phyloP scores from a whole-genome alignment of 345 rosid species.

The Raphanus sativus region DNA sequence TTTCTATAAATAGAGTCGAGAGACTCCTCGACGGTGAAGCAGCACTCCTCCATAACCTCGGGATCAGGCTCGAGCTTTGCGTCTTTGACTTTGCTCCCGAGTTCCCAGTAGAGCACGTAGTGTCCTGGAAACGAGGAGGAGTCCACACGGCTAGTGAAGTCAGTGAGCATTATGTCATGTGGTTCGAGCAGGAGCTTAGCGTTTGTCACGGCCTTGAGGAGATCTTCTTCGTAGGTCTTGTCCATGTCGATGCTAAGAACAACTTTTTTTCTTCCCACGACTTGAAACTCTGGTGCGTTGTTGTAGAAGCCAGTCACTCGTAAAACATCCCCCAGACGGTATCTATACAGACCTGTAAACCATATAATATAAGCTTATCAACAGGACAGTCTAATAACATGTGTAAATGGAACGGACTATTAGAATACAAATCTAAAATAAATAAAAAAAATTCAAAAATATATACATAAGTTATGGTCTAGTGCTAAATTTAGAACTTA shows the following conservation, averaged over 20 bases:
- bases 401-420: neutral
- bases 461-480: too few relatives aligned
- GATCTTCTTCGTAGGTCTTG: conserved; percentile 87
- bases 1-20: conserved; percentile 70
- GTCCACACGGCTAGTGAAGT: conserved; percentile 80
- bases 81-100: conserved; percentile 33
- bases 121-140: conserved; percentile 77
- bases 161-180: conserved; percentile 61
- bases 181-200: conserved; percentile 59
- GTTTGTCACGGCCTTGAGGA: conserved; percentile 63
- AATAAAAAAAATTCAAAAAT: too few relatives aligned
- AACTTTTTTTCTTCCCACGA: conserved; percentile 69
- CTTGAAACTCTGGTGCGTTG: conserved; percentile 71
- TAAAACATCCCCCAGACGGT: conserved; percentile 78
- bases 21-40: conserved; percentile 64
- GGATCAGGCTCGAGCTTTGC: conserved; percentile 36
- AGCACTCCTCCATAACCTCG: conserved; percentile 65
- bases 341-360: conserved; percentile 65
- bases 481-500: too few relatives aligned
- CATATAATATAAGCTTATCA: neutral
- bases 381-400: too few relatives aligned
- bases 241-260: conserved; percentile 77
- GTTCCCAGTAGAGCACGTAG: conserved; percentile 85
- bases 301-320: conserved; percentile 72
- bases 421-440: too few relatives aligned